Percentiles rank a stretch among this genome's conserved stretches.
Evolutionary conservation across 2,329 filamentous ascomycete species (phyloP).

Genomic region (Sphaceloma murrayae): DNA sequence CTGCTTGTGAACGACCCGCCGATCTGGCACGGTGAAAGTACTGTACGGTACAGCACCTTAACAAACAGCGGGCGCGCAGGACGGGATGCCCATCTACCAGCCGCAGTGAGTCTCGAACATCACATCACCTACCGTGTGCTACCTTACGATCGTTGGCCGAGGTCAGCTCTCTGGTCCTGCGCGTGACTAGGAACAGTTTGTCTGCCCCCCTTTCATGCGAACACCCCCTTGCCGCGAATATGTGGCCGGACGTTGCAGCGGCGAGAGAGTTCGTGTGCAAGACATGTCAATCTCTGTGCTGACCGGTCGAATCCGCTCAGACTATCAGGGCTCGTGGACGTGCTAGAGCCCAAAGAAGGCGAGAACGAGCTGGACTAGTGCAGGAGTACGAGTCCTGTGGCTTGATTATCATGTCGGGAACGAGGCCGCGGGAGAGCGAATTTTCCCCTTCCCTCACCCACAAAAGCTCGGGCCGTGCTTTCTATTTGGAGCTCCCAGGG

Average conservation of each 20-base stretch:
- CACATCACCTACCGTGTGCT: too few species aligned
- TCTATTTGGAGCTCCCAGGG: slow-evolving; percentile 11
- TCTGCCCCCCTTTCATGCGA: neutral
- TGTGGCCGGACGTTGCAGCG: slow-evolving; percentile 10
- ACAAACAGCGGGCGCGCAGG: too few species aligned
- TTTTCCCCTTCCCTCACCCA: neutral
- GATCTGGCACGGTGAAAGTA: too few species aligned
- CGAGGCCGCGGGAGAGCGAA: neutral
- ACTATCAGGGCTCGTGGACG: slow-evolving; percentile 8
- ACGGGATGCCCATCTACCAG: too few species aligned
- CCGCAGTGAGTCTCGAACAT: too few species aligned
- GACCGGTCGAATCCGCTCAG: slow-evolving; percentile 8
- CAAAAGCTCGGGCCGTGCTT: slow-evolving; percentile 3
- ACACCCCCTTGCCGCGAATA: slow-evolving; percentile 5
- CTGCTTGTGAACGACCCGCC: too few species aligned
- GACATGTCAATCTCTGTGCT: neutral
- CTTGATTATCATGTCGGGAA: neutral
- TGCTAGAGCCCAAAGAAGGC: slow-evolving; percentile 1
- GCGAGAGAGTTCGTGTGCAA: neutral
- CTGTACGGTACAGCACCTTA: too few species aligned
- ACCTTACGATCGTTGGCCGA: too few species aligned
- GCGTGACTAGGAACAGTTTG: too few species aligned
- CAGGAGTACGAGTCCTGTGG: slow-evolving; percentile 14
- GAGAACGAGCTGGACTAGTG: slow-evolving; percentile 1
- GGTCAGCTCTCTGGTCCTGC: too few species aligned